Conservation (phyloP, 352 stramenopile genomes). For the Salisapilia sapeloensis region DNA sequence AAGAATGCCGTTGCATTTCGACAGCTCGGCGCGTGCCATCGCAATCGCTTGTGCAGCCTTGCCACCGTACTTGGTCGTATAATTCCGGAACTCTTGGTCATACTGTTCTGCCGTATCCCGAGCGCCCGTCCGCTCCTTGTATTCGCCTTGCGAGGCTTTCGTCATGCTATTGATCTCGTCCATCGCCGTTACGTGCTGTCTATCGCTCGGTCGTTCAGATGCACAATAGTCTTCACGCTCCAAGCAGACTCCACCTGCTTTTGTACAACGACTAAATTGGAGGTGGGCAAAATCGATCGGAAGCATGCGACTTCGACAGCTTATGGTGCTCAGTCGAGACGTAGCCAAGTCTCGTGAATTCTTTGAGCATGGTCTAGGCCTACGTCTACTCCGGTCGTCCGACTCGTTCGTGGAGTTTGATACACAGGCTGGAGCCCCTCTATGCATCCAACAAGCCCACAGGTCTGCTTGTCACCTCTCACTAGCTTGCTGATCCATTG, state of each 20-base stretch:
- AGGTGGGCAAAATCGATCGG: too few species aligned
- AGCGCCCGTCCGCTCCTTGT: not conserved
- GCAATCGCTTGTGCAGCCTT: conserved; percentile 58
- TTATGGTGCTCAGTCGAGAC: conserved; percentile 76
- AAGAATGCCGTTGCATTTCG: conserved; percentile 59
- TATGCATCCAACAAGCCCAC: conserved; percentile 72
- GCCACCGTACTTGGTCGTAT: conserved; percentile 63
- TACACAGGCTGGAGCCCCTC: conserved; percentile 28
- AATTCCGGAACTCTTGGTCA: conserved; percentile 74
- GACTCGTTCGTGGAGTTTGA: conserved; percentile 76
- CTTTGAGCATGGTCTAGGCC: conserved; percentile 66
- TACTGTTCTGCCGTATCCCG: conserved; percentile 45
- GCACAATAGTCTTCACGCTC: too few species aligned
- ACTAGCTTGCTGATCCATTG: not conserved
- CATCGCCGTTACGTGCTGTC: too few species aligned
- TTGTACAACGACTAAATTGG: too few species aligned
- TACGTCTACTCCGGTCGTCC: conserved; percentile 54
- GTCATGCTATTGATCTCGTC: too few species aligned
- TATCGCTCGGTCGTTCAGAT: too few species aligned
- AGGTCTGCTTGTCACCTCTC: conserved; percentile 13
- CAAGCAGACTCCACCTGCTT: too few species aligned
- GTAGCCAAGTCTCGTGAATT: conserved; percentile 63
- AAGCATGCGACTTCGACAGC: conserved; percentile 49
- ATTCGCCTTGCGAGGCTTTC: too few species aligned
- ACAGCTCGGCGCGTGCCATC: conserved; percentile 60